Conservation (phyloP, 805 yeast species). For the Saccharomycopsis fermentans region DNA sequence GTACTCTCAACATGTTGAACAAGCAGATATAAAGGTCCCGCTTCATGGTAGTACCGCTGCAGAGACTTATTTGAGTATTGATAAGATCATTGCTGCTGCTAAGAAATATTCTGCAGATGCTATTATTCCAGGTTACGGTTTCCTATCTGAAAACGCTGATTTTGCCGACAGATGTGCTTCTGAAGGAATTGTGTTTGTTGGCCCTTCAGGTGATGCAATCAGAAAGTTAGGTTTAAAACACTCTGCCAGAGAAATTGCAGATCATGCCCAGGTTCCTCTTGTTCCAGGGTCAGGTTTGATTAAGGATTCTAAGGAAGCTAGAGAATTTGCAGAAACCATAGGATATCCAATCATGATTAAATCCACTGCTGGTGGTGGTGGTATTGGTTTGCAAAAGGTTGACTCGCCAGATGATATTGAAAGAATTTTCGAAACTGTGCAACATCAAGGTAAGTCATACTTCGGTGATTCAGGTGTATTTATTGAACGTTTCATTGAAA, state of each 20-base stretch:
- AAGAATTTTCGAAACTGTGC: conserved; percentile 79
- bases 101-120: conserved; percentile 80
- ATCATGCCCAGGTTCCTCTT: conserved; percentile 83
- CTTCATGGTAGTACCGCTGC: conserved; percentile 76
- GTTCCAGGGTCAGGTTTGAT: conserved; percentile 96
- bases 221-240: conserved; percentile 88
- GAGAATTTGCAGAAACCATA: conserved; percentile 44
- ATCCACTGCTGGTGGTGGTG: conserved; percentile 99
- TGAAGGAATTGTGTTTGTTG: conserved; percentile 86
- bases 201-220: conserved; percentile 94
- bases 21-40: conserved; percentile 76
- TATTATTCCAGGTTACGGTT: conserved; percentile 97
- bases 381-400: conserved; percentile 93
- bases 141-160: conserved; percentile 91
- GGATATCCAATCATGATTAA: conserved; percentile 91
- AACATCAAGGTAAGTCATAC: conserved; percentile 86
- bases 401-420: conserved; percentile 73
- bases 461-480: conserved; percentile 96
- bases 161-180: conserved; percentile 78
- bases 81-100: conserved; percentile 80
- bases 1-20: conserved; percentile 74
- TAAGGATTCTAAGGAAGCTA: conserved; percentile 62
- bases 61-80: conserved; percentile 79
- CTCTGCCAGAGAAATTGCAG: conserved; percentile 92
- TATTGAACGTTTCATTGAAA: conserved; percentile 86